Base-by-base conservation (phyloP, 768 basidiomycete species). In the Leccinum boreale region DNA sequence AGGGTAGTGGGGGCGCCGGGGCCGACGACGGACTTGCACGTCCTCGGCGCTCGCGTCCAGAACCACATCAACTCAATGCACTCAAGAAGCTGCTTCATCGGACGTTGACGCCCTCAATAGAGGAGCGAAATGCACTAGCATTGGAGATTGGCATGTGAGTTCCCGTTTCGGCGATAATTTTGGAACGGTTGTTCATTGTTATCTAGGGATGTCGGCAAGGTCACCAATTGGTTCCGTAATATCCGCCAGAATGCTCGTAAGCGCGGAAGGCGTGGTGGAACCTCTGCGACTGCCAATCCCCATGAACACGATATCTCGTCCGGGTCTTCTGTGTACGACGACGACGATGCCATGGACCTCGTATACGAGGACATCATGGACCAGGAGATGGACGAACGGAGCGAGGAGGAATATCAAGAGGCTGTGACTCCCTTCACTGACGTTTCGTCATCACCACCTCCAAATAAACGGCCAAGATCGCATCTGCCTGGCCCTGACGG, bases 191-290 rank as follows among this genome's bases (percentile, higher is more conserved):
- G 26, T 33, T 64, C 58, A 57, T 66, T 54, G 56, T 59, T 56
- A 53, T 54, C 14, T 57, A 86, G 84, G 90, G 90, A 92, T 72
- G 72, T 92, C 56, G 86, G 85, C 62, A 90, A 90, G 73, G 89
- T 92, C 53, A 90, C 90, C 17, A 92, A 92, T 70, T 92, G 90
- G 90, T 92, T 92, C 78, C 80, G 90, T 35, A 92, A 92, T 67
- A 78, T 92, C 57, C 82, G 90, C 36, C 90, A 92, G 74, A 88
- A 87, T 17, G 81, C 89, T n/a, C 76, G 89, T 45, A 90, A 85
- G 72, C 84, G 89, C 23, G 80, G 82, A 56, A 84, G 79, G 73
- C 82, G 75, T 61, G 69, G 73, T 76, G 79, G 63, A 73, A 50
- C 33, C 24, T 56, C 65, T 31, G 15, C 80, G 76, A 52, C 76